Evolutionary conservation across 768 basidiomycete species (phyloP).

Genomic region (Termitomyces sp.): DNA sequence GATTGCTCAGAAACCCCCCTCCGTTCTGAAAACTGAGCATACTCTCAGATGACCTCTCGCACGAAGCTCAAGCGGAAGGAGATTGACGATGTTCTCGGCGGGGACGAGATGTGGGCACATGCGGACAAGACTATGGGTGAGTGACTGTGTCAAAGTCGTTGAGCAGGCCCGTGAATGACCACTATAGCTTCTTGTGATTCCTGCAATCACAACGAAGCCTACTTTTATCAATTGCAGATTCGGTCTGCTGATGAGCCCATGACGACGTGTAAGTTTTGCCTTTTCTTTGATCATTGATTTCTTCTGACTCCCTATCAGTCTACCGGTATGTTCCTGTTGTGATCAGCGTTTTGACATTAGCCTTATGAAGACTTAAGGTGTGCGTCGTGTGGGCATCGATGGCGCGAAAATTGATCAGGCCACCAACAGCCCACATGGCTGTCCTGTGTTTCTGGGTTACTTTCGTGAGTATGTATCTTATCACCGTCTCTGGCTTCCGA

Average conservation of each 20-base stretch:
- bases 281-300: not conserved
- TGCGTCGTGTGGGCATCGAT: slow-evolving; percentile 60
- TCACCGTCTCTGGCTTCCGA: not conserved
- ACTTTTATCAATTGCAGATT: slow-evolving; percentile 96
- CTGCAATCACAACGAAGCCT: slow-evolving; percentile 84
- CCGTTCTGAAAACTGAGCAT: not conserved
- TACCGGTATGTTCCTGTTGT: slow-evolving; percentile 47
- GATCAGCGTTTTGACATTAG: not conserved
- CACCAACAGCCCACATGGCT: too few species aligned
- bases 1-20: not conserved
- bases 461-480: not conserved
- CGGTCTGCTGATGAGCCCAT: slow-evolving; percentile 91
- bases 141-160: slow-evolving; percentile 29
- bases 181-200: slow-evolving; percentile 60
- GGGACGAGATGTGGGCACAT: slow-evolving; percentile 91
- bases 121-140: slow-evolving; percentile 85
- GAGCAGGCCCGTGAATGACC: not conserved
- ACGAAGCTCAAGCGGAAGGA: slow-evolving; percentile 85
- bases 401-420: slow-evolving; percentile 58
- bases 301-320: slow-evolving; percentile 36
- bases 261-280: slow-evolving; percentile 57
- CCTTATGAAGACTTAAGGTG: slow-evolving; percentile 41
- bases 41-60: slow-evolving; percentile 83
- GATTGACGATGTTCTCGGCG: slow-evolving; percentile 94
- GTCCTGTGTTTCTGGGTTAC: not conserved